Evolutionary conservation across 805 yeast species (phyloP), one percentile per base, ranked within the genome.

Genomic region (Ogataea parapolymorpha): DNA sequence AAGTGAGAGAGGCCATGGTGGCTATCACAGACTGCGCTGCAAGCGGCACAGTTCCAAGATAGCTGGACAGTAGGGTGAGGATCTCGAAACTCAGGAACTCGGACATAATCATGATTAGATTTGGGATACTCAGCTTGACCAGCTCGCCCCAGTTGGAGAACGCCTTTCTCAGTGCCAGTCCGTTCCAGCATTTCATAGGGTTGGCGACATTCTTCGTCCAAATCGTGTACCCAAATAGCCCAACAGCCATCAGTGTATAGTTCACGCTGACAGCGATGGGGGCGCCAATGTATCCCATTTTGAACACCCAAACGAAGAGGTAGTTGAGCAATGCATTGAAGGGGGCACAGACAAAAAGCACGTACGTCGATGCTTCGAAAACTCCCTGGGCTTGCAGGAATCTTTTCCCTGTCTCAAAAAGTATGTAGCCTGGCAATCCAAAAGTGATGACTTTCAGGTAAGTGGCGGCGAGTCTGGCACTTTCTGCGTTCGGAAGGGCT

Each of bases 21-120:
- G 85, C 68, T 11, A 83, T 74, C 39, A 84, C 81, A 2, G 85
- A 77, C 62, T 84, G 90, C 0, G 91, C 85, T 7, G 87, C 93
- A 49, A 84, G 66, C 1, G 74, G 74, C 4, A 69, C 70, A 1
- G 70, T 61, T 17, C 91, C 89, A 45, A 84, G 70, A 52, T 75
- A 75, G 3, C 88, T 77, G 1, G 90, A 82, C 45, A 78, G 67
- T 37, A 84, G 69, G 0, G 91, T 85, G 46, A 84, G 66, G 35
- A 85, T 73, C 63, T 85, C 91, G 60, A 84, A 85, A 1, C 89
- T 87, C 27, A 85, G 64, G 74, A 85, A 85, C 61, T 85, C 93
- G 14, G 88, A 84, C 53, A 80, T 76, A 16, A 85, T 85, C 85
- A 83, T 81, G 39, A 82, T 63, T 23, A 83, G 77, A 26, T 90